Conservation (phyloP, 306 rosid species). For the Cucurbita moschata region DNA sequence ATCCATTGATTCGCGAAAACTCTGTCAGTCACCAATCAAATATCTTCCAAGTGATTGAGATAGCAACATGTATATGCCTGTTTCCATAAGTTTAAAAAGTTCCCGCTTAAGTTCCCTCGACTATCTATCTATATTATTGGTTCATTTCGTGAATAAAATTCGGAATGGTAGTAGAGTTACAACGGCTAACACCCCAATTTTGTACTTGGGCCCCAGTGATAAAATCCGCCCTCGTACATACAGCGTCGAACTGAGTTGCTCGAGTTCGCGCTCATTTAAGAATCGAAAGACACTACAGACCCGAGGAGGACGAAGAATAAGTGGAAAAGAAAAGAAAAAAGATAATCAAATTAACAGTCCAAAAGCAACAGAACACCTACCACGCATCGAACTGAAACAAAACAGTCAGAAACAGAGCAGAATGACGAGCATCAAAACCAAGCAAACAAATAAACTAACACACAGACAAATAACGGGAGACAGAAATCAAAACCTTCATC, state of each 20-base stretch:
- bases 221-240: neutral
- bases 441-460: neutral
- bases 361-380: neutral
- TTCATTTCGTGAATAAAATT: neutral
- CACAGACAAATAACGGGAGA: neutral
- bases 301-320: neutral
- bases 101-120: neutral
- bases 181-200: neutral
- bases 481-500: conserved; percentile 25
- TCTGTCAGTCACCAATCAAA: neutral
- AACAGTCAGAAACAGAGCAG: neutral
- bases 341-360: neutral
- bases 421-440: neutral
- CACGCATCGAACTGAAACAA: neutral
- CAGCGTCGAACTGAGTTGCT: neutral
- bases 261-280: neutral
- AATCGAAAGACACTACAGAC: neutral
- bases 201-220: neutral
- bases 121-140: neutral
- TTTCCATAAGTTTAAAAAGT: neutral
- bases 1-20: neutral
- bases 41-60: neutral
- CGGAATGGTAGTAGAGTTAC: neutral
- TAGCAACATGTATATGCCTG: neutral
- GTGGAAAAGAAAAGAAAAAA: neutral